Evolutionary conservation across 2,329 filamentous ascomycete genomes (phyloP).

Genomic region (Pseudogymnoascus sp.): DNA sequence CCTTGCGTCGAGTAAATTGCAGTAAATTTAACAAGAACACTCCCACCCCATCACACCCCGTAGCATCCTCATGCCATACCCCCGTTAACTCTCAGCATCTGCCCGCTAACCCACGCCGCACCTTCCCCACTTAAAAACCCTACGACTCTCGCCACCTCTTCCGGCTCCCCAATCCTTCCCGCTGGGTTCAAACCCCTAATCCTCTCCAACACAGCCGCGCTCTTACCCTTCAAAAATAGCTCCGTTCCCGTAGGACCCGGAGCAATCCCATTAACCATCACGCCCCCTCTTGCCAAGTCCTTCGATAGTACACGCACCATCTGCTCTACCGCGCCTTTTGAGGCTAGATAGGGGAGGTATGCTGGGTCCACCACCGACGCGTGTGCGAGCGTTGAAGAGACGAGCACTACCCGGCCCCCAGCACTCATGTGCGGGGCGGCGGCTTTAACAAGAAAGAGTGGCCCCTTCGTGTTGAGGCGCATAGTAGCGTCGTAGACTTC

Average conservation of each 20-base stretch:
- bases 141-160: constrained; percentile 41
- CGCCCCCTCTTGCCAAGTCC: constrained; percentile 40
- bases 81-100: constrained; percentile 37
- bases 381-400: constrained; percentile 38
- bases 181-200: constrained; percentile 36
- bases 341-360: constrained; percentile 40
- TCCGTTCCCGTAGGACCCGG: constrained; percentile 46
- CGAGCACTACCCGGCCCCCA: constrained; percentile 43
- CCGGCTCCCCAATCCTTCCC: constrained; percentile 38
- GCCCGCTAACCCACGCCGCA: constrained; percentile 35
- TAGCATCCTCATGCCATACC: constrained; percentile 19
- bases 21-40: not conserved
- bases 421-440: constrained; percentile 42
- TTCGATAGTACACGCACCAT: constrained; percentile 44
- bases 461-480: constrained; percentile 49
- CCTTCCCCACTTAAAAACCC: constrained; percentile 32
- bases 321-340: constrained; percentile 48
- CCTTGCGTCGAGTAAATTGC: not conserved
- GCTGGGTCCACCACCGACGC: constrained; percentile 33
- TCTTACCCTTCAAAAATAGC: constrained; percentile 39
- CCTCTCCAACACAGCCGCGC: constrained; percentile 35
- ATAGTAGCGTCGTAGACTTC: constrained; percentile 43
- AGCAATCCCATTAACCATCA: constrained; percentile 43
- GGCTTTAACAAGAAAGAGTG: constrained; percentile 47
- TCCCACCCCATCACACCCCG: not conserved